Base-by-base conservation (phyloP, 371 early-diverging fungal species). In the Mortierella sp. region DNA sequence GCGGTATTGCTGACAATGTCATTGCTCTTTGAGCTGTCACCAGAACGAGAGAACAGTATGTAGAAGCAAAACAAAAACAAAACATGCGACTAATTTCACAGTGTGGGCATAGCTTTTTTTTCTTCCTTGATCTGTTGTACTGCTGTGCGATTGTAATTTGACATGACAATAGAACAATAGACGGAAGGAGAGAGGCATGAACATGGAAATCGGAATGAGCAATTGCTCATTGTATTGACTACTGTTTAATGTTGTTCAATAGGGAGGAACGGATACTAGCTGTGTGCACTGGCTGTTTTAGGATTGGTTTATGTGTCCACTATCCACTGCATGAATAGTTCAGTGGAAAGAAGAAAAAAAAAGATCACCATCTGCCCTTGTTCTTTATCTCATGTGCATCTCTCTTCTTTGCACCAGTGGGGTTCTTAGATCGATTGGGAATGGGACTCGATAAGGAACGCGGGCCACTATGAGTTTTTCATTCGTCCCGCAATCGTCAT, bases 301-400 rank as follows among this genome's bases (percentile, higher is more conserved):
- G 67, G 40, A 34, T 37, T 6, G 37, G 40, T 8, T 67, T 67
- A 40, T 64, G 19, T 5, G 3, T 34, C 54, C 24, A n/a, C 21
- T 19, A 5, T n/a, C 67, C 67, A 67, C 67, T 67, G 67, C 67
- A 67, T 37, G 67, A 67, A 37, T 67, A 16, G 31, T 37, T 67
- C n/a, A 14, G 28, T 34, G 19, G 31, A 61, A 16, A 61, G 13
- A 31, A 19, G 8, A 61, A 19, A 59, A 61, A 34, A 57, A 57
- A 61, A 61, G 31, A 61, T 61, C 61, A 16, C 61, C 37, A 61
- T 61, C 61, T 61, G 61, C 61, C 61, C 61, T 61, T 61, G 61
- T 34, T 34, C 24, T 0, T 67, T 34, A 40, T 67, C 24, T 24
- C 24, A 13, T 40, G 21, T n/a, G 9, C 5, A 54, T 54, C n/a